Evolutionary conservation across 192 early-diverging fungal species (phyloP).

Genomic region (Backusella liffmaniae): DNA sequence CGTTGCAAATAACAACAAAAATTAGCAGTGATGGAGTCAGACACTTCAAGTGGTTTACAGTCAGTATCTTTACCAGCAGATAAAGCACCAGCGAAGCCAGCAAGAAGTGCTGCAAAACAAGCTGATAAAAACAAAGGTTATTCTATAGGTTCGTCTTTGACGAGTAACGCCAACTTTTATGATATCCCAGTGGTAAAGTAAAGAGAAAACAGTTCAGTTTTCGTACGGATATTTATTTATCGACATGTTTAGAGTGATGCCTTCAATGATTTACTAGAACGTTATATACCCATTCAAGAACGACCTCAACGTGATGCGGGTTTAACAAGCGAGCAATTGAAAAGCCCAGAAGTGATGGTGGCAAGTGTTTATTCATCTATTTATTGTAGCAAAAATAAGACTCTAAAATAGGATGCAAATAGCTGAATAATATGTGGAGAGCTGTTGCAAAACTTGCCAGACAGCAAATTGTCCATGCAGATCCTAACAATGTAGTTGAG

Average conservation of each 20-base stretch:
- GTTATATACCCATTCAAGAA: constrained; percentile 46
- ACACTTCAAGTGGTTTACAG: neutral
- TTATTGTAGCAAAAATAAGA: neutral
- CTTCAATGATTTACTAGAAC: constrained; percentile 42
- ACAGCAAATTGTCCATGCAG: constrained; percentile 39
- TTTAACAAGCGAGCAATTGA: constrained; percentile 35
- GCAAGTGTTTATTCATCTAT: constrained; percentile 13
- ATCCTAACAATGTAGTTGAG: constrained; percentile 32
- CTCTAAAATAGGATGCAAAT: neutral
- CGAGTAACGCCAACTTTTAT: constrained; percentile 43
- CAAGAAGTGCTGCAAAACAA: neutral
- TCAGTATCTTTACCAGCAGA: neutral
- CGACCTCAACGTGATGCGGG: constrained; percentile 37
- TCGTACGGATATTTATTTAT: neutral
- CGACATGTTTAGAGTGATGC: constrained; percentile 36
- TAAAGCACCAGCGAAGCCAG: neutral
- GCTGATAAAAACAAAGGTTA: neutral
- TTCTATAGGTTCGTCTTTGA: constrained; percentile 26
- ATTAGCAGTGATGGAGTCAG: neutral
- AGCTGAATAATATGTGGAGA: constrained; percentile 53
- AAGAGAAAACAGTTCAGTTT: neutral
- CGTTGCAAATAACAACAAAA: neutral
- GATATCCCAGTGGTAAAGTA: constrained; percentile 48
- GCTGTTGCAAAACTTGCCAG: constrained; percentile 45
- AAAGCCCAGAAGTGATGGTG: constrained; percentile 38